Evolutionary conservation across 116 monocot species (phyloP).

Genomic region (Iris pallida): DNA sequence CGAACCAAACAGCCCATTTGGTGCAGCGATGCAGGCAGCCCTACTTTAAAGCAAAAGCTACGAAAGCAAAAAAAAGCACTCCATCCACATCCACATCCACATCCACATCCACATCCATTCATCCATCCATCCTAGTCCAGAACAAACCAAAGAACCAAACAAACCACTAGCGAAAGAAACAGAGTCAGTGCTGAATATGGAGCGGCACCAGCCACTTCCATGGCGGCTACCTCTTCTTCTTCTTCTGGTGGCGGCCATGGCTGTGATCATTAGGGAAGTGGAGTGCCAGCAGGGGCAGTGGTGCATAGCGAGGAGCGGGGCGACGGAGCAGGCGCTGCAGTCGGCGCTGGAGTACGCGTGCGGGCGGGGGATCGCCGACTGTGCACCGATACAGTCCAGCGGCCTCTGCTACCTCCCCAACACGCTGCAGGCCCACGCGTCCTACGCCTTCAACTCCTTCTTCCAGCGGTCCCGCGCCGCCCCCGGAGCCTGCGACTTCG

Average conservation of each 20-base stretch:
- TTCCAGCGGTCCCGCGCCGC: constrained; percentile 64
- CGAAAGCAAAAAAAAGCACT: no score
- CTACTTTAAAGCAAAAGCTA: no score
- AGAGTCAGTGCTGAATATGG: background rate
- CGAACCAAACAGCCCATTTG: no score
- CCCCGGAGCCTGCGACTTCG: constrained; percentile 83
- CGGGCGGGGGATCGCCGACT: constrained; percentile 51
- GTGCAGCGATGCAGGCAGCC: no score
- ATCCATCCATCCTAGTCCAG: no score
- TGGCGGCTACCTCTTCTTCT: background rate
- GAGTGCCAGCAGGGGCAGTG: constrained; percentile 28
- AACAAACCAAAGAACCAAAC: no score
- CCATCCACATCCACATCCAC: no score
- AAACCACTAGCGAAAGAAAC: no score
- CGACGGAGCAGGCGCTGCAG: constrained; percentile 36
- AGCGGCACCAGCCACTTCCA: background rate
- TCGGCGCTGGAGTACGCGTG: constrained; percentile 75
- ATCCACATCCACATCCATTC: no score
- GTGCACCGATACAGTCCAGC: constrained; percentile 39
- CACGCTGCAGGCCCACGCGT: constrained; percentile 54
- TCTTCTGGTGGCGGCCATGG: background rate
- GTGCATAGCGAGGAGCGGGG: constrained; percentile 71
- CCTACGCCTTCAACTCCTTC: constrained; percentile 68
- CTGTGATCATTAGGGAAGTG: background rate
- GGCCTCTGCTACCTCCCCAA: constrained; percentile 71